phyloP scores from a whole-genome alignment of 768 basidiomycete species.

The Calocybe gangraenosa region DNA sequence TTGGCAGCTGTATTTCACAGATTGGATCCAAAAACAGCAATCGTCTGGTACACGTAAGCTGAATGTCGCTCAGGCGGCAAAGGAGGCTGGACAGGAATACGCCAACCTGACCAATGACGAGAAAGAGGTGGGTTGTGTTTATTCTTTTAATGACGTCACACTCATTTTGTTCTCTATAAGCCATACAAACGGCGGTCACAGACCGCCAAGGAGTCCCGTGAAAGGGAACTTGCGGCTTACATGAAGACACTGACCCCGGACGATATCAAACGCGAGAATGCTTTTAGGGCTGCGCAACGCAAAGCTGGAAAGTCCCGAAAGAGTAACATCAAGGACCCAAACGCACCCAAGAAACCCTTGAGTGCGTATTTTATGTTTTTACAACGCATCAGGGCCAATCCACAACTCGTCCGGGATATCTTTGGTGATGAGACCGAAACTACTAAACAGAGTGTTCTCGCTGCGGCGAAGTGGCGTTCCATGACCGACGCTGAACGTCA shows the following conservation, averaged over 20 bases:
- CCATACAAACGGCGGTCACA: slow-evolving; percentile 84
- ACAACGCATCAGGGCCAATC: slow-evolving; percentile 82
- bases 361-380: slow-evolving; percentile 95
- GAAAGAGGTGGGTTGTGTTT: slow-evolving; percentile 66
- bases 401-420: slow-evolving; percentile 67
- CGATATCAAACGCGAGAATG: slow-evolving; percentile 93
- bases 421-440: slow-evolving; percentile 92
- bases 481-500: slow-evolving; percentile 93
- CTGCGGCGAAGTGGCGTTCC: slow-evolving; percentile 88
- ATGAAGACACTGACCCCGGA: slow-evolving; percentile 88
- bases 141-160: slow-evolving; percentile 30
- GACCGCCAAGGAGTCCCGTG: slow-evolving; percentile 79
- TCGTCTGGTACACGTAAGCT: slow-evolving; percentile 77
- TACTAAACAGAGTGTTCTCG: slow-evolving; percentile 90
- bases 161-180: slow-evolving; percentile 34
- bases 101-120: slow-evolving; percentile 71
- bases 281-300: slow-evolving; percentile 85
- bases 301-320: slow-evolving; percentile 90
- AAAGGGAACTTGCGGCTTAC: slow-evolving; percentile 78
- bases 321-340: slow-evolving; percentile 95
- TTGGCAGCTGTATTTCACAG: slow-evolving; percentile 96
- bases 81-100: slow-evolving; percentile 91
- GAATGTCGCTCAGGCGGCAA: slow-evolving; percentile 93
- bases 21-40: slow-evolving; percentile 89
- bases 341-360: slow-evolving; percentile 94